phyloP scores from a whole-genome alignment of 306 rosid species.

The Carpinus viminea region DNA sequence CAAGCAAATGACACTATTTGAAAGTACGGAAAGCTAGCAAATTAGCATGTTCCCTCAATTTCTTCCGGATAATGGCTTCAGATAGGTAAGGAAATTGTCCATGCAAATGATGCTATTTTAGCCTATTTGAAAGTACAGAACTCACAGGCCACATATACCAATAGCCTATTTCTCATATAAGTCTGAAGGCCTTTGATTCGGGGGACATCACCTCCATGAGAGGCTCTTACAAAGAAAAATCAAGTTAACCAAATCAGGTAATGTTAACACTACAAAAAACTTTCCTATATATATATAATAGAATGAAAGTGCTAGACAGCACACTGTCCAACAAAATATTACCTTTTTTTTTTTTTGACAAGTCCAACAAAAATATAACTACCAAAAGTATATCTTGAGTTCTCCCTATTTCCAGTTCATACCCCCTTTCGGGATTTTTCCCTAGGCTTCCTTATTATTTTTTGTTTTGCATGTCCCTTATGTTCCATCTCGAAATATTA shows the following conservation, averaged over 20 bases:
- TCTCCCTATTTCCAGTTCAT: background rate
- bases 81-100: no score
- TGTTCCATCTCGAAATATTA: background rate
- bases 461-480: background rate
- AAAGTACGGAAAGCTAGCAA: no score
- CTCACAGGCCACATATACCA: conserved; percentile 81
- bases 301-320: background rate
- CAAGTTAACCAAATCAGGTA: conserved; percentile 9
- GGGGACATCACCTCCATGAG: conserved; percentile 96
- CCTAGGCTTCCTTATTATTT: background rate
- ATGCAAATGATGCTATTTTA: no score
- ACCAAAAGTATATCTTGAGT: background rate
- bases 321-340: background rate
- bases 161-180: conserved; percentile 79
- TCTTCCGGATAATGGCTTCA: no score
- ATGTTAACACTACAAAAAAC: background rate
- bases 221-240: conserved; percentile 71
- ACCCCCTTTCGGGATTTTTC: background rate
- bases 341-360: no score
- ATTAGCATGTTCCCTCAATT: no score
- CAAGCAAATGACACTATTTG: conserved; percentile 60
- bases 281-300: background rate
- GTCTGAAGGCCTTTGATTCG: conserved; percentile 90
- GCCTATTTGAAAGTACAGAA: no score
- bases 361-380: background rate